These are phyloP conservation scores for Backusella macrospora DNA, from an alignment of 192 early-diverging fungal genomes.

Conservation along the genomic window DNA sequence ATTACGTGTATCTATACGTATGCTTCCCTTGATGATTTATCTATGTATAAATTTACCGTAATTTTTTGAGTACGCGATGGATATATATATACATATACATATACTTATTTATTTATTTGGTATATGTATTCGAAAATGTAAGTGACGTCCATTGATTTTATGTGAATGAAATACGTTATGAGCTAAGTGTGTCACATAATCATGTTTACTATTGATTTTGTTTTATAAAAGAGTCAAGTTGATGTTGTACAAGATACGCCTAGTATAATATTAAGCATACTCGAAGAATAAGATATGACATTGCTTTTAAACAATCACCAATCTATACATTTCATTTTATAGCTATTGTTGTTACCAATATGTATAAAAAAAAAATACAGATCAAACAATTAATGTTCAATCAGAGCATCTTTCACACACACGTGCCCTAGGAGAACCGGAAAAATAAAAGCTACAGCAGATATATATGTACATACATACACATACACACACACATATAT, in stretches of 20 bases:
- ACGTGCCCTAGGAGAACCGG: neutral
- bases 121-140: too few species aligned
- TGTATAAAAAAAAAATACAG: neutral
- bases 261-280: neutral
- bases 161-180: too few species aligned
- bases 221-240: neutral
- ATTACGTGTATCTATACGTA: too few species aligned
- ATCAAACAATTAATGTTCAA: neutral
- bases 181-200: neutral
- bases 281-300: neutral
- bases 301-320: neutral
- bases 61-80: too few species aligned
- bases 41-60: too few species aligned
- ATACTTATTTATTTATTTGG: too few species aligned
- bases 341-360: neutral
- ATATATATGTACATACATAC: neutral
- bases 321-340: neutral
- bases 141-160: too few species aligned
- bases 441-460: neutral
- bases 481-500: neutral
- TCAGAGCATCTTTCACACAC: neutral
- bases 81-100: too few species aligned
- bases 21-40: too few species aligned
- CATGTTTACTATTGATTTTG: neutral
- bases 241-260: neutral